These are phyloP conservation scores for Aquilaria yunnanensis DNA, from an alignment of 345 rosid species.

Conservation along the genomic window DNA sequence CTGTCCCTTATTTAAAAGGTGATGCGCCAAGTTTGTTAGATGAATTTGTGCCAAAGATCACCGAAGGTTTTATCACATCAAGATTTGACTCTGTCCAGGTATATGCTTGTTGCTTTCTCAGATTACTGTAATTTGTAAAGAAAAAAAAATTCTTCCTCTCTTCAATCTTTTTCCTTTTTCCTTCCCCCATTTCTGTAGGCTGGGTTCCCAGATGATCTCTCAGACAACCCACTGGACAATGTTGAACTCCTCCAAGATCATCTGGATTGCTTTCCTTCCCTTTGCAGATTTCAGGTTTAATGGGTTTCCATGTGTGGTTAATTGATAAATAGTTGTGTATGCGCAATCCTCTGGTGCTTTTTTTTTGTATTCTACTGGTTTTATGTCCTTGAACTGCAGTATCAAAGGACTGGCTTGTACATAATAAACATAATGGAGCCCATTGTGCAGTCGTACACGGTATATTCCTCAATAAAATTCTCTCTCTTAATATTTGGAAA, in stretches of 20 bases:
- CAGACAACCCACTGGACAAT: constrained; percentile 93
- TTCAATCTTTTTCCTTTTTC: not conserved
- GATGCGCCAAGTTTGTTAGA: constrained; percentile 98
- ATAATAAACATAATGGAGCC: constrained; percentile 92
- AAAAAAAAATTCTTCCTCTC: not conserved
- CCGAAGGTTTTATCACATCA: constrained; percentile 91
- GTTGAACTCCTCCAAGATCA: constrained; percentile 98
- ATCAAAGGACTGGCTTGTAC: constrained; percentile 79
- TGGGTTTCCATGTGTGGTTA: constrained; percentile 4
- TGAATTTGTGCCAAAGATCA: constrained; percentile 96
- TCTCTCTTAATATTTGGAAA: constrained; percentile 9
- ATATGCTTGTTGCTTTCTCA: constrained; percentile 10
- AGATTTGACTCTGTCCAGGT: constrained; percentile 98
- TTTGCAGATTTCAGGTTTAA: constrained; percentile 96
- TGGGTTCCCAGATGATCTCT: constrained; percentile 68
- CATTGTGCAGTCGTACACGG: constrained; percentile 87
- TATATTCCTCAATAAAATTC: constrained; percentile 24
- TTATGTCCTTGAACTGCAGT: constrained; percentile 40
- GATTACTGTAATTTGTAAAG: not conserved
- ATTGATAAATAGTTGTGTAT: not conserved
- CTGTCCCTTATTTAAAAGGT: constrained; percentile 92
- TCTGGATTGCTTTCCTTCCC: constrained; percentile 94
- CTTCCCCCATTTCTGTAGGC: constrained; percentile 34
- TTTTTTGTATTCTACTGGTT: constrained; percentile 8
- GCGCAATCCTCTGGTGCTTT: constrained; percentile 3